A percentile compares a stretch with the other conserved stretches of the same genome.
These are phyloP conservation scores for Powellomyces hirtus DNA, from an alignment of 192 early-diverging fungal species.

Conservation along the genomic window DNA sequence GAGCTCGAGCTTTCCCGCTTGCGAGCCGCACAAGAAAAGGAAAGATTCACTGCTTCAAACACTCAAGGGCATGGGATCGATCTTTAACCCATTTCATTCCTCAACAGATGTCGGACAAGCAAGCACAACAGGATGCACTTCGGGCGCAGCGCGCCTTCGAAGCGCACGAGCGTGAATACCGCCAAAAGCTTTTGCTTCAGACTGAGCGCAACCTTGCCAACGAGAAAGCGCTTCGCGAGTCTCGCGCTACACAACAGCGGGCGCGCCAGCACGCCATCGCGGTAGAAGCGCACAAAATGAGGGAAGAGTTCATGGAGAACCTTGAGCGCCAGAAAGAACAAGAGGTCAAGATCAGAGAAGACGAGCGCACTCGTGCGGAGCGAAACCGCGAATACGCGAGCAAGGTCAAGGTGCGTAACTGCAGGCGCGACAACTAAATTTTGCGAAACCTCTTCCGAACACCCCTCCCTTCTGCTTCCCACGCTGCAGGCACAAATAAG, in stretches of 20 bases:
- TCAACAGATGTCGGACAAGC: conserved; percentile 54
- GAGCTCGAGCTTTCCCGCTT: conserved; percentile 53
- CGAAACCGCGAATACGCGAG: conserved; percentile 50
- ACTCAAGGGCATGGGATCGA: neutral
- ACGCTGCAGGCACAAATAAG: conserved; percentile 52
- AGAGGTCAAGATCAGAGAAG: conserved; percentile 42
- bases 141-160: conserved; percentile 54
- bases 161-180: conserved; percentile 60
- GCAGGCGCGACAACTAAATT: neutral
- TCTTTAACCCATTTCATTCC: neutral
- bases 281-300: conserved; percentile 54
- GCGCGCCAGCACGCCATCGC: conserved; percentile 58
- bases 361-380: conserved; percentile 36
- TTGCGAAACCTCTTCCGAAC: neutral
- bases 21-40: conserved; percentile 58
- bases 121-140: conserved; percentile 56
- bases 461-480: neutral
- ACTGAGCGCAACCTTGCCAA: conserved; percentile 38
- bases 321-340: conserved; percentile 45
- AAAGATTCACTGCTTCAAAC: neutral
- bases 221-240: conserved; percentile 42
- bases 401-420: conserved; percentile 44
- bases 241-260: conserved; percentile 48
- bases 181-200: conserved; percentile 43
- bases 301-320: conserved; percentile 55